Evolutionary conservation across 768 basidiomycete genomes (phyloP).

Genomic region (Russula vinacea): DNA sequence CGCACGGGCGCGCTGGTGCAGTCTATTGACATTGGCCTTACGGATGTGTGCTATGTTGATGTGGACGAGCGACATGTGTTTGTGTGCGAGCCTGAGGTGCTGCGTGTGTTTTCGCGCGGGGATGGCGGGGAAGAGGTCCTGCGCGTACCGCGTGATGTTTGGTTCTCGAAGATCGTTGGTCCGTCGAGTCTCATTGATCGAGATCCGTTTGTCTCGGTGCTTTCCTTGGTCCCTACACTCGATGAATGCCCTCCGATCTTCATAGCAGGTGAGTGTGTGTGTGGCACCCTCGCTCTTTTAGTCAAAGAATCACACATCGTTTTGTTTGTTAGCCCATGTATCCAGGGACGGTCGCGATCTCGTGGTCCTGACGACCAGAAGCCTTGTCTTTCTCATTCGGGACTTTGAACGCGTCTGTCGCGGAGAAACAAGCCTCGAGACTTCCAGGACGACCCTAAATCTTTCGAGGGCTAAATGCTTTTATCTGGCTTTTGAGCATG

Average conservation of each 20-base stretch:
- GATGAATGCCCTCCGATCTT: not conserved
- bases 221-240: not conserved
- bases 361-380: slow-evolving; percentile 32
- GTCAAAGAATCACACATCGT: not conserved
- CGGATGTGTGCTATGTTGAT: slow-evolving; percentile 54
- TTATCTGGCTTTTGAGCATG: slow-evolving; percentile 29
- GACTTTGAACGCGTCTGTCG: slow-evolving; percentile 37
- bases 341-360: slow-evolving; percentile 40
- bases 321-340: slow-evolving; percentile 36
- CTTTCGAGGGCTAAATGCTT: not conserved
- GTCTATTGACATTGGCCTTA: slow-evolving; percentile 45
- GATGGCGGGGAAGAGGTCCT: slow-evolving; percentile 44
- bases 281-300: not conserved
- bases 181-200: not conserved
- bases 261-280: slow-evolving; percentile 16
- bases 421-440: slow-evolving; percentile 13
- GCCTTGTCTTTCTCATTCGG: slow-evolving; percentile 36
- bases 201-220: slow-evolving; percentile 3
- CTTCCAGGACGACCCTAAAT: not conserved
- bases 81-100: slow-evolving; percentile 47
- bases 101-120: slow-evolving; percentile 55
- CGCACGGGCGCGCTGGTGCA: slow-evolving; percentile 49
- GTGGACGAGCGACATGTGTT: slow-evolving; percentile 56
- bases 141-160: slow-evolving; percentile 32
- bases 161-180: slow-evolving; percentile 2